Evolutionary conservation across 1,139 yeast genomes (phyloP).

Genomic region (Kodamaea ohmeri): DNA sequence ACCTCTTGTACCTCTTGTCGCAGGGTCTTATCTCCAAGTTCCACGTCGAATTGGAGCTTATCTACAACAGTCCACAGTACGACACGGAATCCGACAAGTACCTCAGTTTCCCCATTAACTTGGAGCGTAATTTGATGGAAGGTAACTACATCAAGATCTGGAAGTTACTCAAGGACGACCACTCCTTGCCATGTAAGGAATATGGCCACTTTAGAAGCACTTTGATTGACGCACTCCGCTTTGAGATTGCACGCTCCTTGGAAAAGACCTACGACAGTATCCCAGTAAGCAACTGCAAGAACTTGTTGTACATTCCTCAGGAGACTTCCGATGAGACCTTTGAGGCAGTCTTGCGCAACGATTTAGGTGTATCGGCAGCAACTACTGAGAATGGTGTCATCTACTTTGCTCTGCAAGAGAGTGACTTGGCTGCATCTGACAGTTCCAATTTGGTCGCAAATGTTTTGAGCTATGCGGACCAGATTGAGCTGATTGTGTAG

Average conservation of each 20-base stretch:
- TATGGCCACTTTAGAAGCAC: slow-evolving; percentile 59
- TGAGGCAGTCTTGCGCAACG: slow-evolving; percentile 54
- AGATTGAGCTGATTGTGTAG: slow-evolving; percentile 82
- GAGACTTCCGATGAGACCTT: slow-evolving; percentile 58
- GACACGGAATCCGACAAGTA: slow-evolving; percentile 50
- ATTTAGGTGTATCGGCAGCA: slow-evolving; percentile 61
- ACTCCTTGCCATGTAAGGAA: slow-evolving; percentile 54
- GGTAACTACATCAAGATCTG: slow-evolving; percentile 94
- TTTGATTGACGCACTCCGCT: slow-evolving; percentile 71
- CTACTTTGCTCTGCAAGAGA: slow-evolving; percentile 44
- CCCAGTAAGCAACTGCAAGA: slow-evolving; percentile 81
- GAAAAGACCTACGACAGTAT: slow-evolving; percentile 74
- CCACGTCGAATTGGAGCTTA: slow-evolving; percentile 81
- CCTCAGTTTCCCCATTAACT: slow-evolving; percentile 78
- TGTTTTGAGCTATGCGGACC: slow-evolving; percentile 75
- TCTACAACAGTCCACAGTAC: slow-evolving; percentile 50
- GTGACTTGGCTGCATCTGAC: slow-evolving; percentile 29
- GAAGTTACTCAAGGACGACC: slow-evolving; percentile 64
- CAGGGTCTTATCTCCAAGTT: slow-evolving; percentile 84
- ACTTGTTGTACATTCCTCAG: slow-evolving; percentile 70
- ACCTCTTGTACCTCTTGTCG: slow-evolving; percentile 71
- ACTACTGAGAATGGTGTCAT: slow-evolving; percentile 56
- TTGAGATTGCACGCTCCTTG: slow-evolving; percentile 84
- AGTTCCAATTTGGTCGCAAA: slow-evolving; percentile 50
- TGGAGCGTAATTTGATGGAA: slow-evolving; percentile 94